Evolutionary conservation across 306 rosid species (phyloP).

Genomic region (Neltuma alba): DNA sequence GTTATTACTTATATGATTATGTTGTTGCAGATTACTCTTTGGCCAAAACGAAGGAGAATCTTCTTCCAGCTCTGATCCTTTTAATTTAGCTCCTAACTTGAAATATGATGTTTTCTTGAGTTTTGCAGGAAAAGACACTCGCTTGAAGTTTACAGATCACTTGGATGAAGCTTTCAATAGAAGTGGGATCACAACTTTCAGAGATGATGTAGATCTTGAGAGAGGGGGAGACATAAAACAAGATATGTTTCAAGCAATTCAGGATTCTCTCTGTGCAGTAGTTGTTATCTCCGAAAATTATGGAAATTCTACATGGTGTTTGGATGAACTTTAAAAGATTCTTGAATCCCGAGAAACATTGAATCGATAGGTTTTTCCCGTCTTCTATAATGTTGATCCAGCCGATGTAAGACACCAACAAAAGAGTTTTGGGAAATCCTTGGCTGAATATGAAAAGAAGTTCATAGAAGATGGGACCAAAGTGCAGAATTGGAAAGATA

Average conservation of each 20-base stretch:
- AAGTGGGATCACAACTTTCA: not conserved
- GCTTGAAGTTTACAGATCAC: not conserved
- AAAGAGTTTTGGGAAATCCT: constrained; percentile 5
- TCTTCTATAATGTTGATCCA: not conserved
- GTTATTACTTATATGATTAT: no score
- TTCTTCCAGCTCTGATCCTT: not conserved
- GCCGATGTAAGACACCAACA: constrained; percentile 8
- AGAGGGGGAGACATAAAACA: not conserved
- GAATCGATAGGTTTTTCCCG: not conserved
- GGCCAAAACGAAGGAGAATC: no score
- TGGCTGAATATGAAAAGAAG: constrained; percentile 19
- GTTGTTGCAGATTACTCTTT: no score
- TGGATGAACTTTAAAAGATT: not conserved
- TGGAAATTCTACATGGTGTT: not conserved
- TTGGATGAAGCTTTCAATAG: not conserved
- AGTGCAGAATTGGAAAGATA: not conserved
- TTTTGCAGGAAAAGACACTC: not conserved
- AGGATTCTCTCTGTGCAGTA: not conserved
- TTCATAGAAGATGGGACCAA: not conserved
- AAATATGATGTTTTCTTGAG: not conserved
- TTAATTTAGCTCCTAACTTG: not conserved
- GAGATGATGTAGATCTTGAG: not conserved
- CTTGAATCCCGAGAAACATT: not conserved
- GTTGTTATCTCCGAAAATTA: not conserved
- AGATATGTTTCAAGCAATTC: not conserved